Evolutionary conservation across 306 rosid genomes (phyloP), one percentile per base, ranked within the genome.

Genomic region (Echinosophora koreensis): DNA sequence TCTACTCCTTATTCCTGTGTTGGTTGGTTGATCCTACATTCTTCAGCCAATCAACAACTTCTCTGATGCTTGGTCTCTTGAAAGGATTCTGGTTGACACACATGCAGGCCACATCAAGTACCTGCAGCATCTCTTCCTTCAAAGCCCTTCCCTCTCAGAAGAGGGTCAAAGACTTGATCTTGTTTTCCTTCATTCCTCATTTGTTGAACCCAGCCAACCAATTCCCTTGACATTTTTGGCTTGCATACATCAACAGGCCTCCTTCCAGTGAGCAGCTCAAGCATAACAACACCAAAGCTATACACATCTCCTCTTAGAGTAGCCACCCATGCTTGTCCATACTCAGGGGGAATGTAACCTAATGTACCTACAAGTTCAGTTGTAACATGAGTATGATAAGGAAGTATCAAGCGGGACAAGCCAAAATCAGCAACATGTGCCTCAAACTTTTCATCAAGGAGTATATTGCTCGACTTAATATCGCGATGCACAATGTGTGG

Each of bases 311-410:
- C 97, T 80, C 98, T 82, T 32, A 94, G 90, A 73, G 98, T 92
- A 58, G 98, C 98, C 71, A 92, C 96, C 98, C 96, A 94, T 62
- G 98, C 94, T 80, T 90, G 97, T 74, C 98, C 97, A 55, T 94
- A 94, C 78, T 94, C 97, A 0, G 98, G 98, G 32, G 98, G 98
- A 81, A 94, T 94, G 83, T 94, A 94, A 65, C 98, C 98, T 38
- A 94, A 86, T 76, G 98, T 94, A 51, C 98, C 98, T 35, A 94
- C 98, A 74, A 94, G 98, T 87, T 94, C 98, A 0, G 98, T 94
- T 71, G 98, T 88, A 65, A 94, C 98, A 89, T 94, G 98, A 70
- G 98, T 94, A 12, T 92, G 88, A 74, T 94, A 94, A 4, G 98
- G 98, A 82, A 89, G 88, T 76, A 94, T 92, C 88, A 90, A 78